A percentile compares a stretch with the other conserved stretches of the same genome.
phyloP scores from a whole-genome alignment of 1,139 yeast genomes.

The Debaryomyces subglobosus region DNA sequence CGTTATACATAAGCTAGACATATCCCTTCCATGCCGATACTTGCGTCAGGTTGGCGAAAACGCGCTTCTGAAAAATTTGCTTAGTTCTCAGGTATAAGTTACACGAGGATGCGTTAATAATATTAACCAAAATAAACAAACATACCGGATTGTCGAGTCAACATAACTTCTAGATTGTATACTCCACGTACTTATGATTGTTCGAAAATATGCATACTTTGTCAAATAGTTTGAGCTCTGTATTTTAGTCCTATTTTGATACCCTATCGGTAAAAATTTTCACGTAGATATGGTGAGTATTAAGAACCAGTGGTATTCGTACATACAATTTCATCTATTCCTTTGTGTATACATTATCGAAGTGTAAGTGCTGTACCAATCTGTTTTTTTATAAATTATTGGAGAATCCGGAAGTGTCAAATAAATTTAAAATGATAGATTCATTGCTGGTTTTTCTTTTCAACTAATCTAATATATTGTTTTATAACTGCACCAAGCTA shows the following conservation, averaged over 20 bases:
- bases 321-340: background rate
- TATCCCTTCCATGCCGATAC: background rate
- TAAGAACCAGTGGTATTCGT: conserved; percentile 6
- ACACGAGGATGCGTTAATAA: background rate
- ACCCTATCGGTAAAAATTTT: conserved; percentile 1
- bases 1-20: too few relatives aligned
- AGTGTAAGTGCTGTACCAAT: background rate
- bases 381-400: conserved; percentile 6
- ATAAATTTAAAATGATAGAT: background rate
- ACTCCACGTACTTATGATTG: conserved; percentile 5
- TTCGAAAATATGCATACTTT: background rate
- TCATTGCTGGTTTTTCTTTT: conserved; percentile 6
- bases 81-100: background rate
- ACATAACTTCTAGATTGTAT: background rate
- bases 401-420: background rate
- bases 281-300: background rate
- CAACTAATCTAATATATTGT: conserved; percentile 1
- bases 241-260: background rate
- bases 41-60: background rate
- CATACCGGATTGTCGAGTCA: conserved; percentile 2
- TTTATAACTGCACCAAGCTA: conserved; percentile 7
- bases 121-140: background rate
- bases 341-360: background rate
- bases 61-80: background rate
- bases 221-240: conserved; percentile 6